Conservation (phyloP, 176 grass and related monocot genomes). For the Eremochloa ophiuroides region DNA sequence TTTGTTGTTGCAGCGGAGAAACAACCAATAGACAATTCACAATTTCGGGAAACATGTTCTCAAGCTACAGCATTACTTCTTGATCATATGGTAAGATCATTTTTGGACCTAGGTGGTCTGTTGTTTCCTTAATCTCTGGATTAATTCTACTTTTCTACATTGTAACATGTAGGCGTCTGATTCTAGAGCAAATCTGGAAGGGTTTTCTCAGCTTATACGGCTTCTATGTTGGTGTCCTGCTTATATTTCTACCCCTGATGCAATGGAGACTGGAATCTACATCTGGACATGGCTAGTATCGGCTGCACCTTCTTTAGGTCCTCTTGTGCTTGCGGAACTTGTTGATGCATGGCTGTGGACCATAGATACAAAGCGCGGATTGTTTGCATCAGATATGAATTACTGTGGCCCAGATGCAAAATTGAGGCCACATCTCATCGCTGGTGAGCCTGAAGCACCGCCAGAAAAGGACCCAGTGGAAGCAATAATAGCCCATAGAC, state of each 20-base stretch:
- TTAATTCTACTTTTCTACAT: constrained; percentile 26
- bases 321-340: constrained; percentile 90
- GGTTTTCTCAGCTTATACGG: constrained; percentile 91
- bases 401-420: constrained; percentile 92
- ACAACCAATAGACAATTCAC: constrained; percentile 71
- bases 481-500: constrained; percentile 89
- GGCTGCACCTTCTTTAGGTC: constrained; percentile 81
- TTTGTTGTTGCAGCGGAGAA: constrained; percentile 93
- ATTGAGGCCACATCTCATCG: constrained; percentile 91
- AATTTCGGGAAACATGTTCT: constrained; percentile 97
- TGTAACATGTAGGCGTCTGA: constrained; percentile 58
- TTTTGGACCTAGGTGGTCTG: constrained; percentile 7
- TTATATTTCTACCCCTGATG: constrained; percentile 94
- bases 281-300: constrained; percentile 99
- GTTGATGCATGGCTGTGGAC: constrained; percentile 99
- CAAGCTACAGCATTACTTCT: constrained; percentile 96
- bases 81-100: constrained; percentile 72
- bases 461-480: constrained; percentile 92
- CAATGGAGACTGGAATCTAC: constrained; percentile 98
- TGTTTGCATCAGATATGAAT: constrained; percentile 98
- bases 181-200: constrained; percentile 74
- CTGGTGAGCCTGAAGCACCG: constrained; percentile 82
- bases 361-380: constrained; percentile 95
- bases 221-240: constrained; percentile 99
- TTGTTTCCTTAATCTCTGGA: background rate